phyloP scores from a whole-genome alignment of 2,329 filamentous ascomycete genomes.

The Colletotrichum agaves region DNA sequence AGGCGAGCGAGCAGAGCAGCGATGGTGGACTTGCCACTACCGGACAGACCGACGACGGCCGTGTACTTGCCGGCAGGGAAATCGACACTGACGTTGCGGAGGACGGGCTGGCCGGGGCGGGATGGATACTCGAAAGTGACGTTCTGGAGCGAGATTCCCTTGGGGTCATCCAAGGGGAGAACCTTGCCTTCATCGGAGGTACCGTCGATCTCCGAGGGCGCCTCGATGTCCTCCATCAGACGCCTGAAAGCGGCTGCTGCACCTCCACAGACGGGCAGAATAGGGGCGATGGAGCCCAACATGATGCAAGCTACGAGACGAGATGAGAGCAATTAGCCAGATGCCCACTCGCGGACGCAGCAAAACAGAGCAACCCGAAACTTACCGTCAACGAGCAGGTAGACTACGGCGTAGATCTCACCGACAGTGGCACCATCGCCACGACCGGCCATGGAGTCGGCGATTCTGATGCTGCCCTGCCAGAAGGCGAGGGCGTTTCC shows the following conservation, averaged over 20 bases:
- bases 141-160: constrained; percentile 52
- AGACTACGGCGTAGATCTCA: constrained; percentile 65
- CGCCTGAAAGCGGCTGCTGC: constrained; percentile 65
- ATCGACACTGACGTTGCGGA: constrained; percentile 48
- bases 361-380: neutral
- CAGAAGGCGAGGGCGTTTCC: constrained; percentile 74
- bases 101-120: constrained; percentile 47
- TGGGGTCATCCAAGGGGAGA: constrained; percentile 59
- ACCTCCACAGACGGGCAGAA: constrained; percentile 66
- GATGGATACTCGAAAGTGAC: constrained; percentile 53
- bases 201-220: constrained; percentile 53
- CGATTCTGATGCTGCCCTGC: constrained; percentile 64
- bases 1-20: constrained; percentile 52
- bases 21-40: constrained; percentile 61
- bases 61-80: constrained; percentile 54
- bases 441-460: constrained; percentile 42
- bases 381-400: constrained; percentile 62
- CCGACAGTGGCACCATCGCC: constrained; percentile 54
- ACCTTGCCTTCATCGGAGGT: constrained; percentile 46
- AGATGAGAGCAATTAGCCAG: constrained; percentile 28
- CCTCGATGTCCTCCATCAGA: constrained; percentile 64
- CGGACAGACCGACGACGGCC: constrained; percentile 62
- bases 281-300: constrained; percentile 67
- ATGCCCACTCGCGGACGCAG: constrained; percentile 3
- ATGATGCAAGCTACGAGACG: constrained; percentile 60